Conservation (phyloP, 441 rosid species). For the Capsella rubella region DNA sequence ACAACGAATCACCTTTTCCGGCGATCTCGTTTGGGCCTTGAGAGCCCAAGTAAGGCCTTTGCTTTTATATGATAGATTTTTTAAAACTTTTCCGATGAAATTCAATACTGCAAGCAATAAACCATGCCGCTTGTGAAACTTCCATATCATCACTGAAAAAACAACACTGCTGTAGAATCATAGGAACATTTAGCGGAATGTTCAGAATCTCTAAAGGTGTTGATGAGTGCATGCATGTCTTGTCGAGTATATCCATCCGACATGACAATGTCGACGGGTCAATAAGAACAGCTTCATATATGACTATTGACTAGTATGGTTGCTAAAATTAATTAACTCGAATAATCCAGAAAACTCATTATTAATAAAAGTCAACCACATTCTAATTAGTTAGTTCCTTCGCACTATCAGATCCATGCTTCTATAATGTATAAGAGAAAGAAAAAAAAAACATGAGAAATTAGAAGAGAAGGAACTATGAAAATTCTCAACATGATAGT, state of each 20-base stretch:
- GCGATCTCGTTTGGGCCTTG: conserved; percentile 17
- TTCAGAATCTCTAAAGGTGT: too few species aligned
- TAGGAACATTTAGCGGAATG: too few species aligned
- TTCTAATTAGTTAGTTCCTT: conserved; percentile 7
- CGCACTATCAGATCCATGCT: conserved; percentile 6
- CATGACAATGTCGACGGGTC: background rate
- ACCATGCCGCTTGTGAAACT: too few species aligned
- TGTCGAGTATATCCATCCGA: background rate
- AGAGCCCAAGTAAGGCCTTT: background rate
- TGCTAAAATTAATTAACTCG: conserved; percentile 1
- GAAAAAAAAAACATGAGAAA: background rate
- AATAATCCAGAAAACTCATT: conserved; percentile 9
- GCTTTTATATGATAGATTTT: background rate
- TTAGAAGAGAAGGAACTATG: background rate
- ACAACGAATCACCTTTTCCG: background rate
- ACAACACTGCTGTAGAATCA: too few species aligned
- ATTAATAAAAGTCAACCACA: conserved; percentile 1
- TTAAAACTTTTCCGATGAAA: background rate
- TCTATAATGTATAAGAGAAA: background rate
- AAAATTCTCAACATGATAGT: conserved; percentile 12
- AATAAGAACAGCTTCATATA: background rate
- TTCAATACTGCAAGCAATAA: too few species aligned
- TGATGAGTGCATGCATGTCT: background rate
- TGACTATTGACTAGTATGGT: background rate
- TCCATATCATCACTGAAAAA: too few species aligned